Conservation (phyloP, 805 yeast genomes). For the Hanseniaspora singularis region DNA sequence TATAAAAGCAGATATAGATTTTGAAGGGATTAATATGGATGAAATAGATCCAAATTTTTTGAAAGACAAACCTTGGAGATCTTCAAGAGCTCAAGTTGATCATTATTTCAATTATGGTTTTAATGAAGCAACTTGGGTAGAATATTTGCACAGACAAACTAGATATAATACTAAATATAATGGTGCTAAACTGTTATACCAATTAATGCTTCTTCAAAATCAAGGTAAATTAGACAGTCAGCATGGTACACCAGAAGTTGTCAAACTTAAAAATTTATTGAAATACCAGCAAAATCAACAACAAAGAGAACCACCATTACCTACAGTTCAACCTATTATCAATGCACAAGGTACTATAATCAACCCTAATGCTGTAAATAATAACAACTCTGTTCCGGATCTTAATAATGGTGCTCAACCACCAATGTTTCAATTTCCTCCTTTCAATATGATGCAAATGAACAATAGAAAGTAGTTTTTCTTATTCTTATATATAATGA, state of each 20-base stretch:
- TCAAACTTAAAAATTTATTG: constrained; percentile 11
- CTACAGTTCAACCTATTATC: constrained; percentile 6
- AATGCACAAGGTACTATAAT: constrained; percentile 11
- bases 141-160: constrained; percentile 81
- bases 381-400: not conserved
- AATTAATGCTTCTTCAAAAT: constrained; percentile 29
- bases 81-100: constrained; percentile 88
- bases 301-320: constrained; percentile 16
- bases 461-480: not conserved
- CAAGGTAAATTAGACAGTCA: constrained; percentile 25
- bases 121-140: constrained; percentile 92
- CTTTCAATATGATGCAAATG: constrained; percentile 15
- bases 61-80: constrained; percentile 95
- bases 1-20: constrained; percentile 27
- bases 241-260: constrained; percentile 7
- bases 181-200: constrained; percentile 66
- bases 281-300: constrained; percentile 15
- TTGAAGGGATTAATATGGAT: constrained; percentile 73
- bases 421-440: constrained; percentile 12
- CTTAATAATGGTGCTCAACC: not conserved
- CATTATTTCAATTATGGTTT: constrained; percentile 96
- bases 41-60: constrained; percentile 66
- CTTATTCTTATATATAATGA: not conserved
- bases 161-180: constrained; percentile 66
- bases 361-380: constrained; percentile 9